Base-by-base conservation (phyloP, 2,329 filamentous ascomycete species). In the Trichoderma arundinaceum region DNA sequence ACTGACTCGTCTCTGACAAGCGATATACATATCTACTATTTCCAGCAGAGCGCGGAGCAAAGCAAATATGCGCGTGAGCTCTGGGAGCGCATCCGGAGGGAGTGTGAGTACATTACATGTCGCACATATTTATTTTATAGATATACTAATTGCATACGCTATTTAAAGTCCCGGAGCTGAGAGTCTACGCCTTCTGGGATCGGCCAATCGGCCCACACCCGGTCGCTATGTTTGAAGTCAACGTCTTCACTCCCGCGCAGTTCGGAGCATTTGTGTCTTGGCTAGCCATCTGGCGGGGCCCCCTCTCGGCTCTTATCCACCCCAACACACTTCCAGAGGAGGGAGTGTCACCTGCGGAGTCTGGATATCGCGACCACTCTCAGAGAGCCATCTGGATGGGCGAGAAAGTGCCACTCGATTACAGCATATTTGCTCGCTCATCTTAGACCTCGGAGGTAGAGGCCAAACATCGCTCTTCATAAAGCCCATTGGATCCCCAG, bases 191-290 rank as follows among this genome's bases (percentile, higher is more conserved):
- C 13, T 81, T 96, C 69, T 96, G 87, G 85, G 90, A 95, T 69
- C 78, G 80, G 13, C 92, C 93, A 0, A 77, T 97, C 33, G 94
- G 93, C 0, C 93, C 93, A 0, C 93, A 97, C 75, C 89, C 90
- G 0, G 77, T 92, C 0, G 90, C 88, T 60, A 97, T 96, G 92
- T 97, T 97, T 72, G 94, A 97, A 78, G 92, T 97, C 52, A 96
- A 96, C 71, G 52, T 97, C 19, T 92, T 94, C 76, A 92, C 89
- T 0, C 94, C 93, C 0, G 88, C 87, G 3, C 91, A 97, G 76
- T 97, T 97, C 73, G 93, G 93, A 0, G 93, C 94, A 0, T 96
- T 97, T 72, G 80, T 97, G 44, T 85, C 92, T 0, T 97, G 93
- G 93, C 80, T 97, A 35, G 85, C 92, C 35, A 86, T 97, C 65